Conservation (phyloP, 345 rosid genomes). For the Carallia brachiata region DNA sequence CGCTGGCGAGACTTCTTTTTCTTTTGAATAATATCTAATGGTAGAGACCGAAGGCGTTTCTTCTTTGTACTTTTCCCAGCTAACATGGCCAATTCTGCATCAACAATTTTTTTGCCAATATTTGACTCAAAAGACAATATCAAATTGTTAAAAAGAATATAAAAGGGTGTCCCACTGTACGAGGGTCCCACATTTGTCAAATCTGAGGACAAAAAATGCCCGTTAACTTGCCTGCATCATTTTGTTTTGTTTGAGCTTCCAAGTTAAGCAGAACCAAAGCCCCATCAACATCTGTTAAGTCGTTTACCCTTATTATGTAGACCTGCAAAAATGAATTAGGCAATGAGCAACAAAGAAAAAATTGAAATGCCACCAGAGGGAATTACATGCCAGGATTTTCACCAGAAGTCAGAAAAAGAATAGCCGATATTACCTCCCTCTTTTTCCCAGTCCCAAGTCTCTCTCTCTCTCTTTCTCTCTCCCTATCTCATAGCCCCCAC, state of each 20-base stretch:
- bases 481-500: no score
- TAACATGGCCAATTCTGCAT: conserved; percentile 21
- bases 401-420: neutral
- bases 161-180: neutral
- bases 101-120: conserved; percentile 13
- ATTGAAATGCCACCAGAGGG: conserved; percentile 2
- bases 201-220: neutral
- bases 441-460: no score
- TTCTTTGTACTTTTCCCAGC: conserved; percentile 30
- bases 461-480: no score
- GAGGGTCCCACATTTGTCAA: no score
- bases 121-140: conserved; percentile 16
- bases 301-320: conserved; percentile 56
- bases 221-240: conserved; percentile 47
- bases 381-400: neutral
- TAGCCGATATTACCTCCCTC: no score
- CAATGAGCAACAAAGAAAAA: neutral
- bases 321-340: conserved; percentile 38
- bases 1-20: conserved; percentile 31
- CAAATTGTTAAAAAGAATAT: neutral
- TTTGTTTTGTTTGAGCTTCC: conserved; percentile 52
- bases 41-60: conserved; percentile 51
- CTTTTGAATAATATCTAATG: conserved; percentile 41
- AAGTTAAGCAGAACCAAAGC: conserved; percentile 66
- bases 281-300: conserved; percentile 61